Base-by-base conservation (phyloP, 2,329 filamentous ascomycete genomes). In the Microdochium nivale region DNA sequence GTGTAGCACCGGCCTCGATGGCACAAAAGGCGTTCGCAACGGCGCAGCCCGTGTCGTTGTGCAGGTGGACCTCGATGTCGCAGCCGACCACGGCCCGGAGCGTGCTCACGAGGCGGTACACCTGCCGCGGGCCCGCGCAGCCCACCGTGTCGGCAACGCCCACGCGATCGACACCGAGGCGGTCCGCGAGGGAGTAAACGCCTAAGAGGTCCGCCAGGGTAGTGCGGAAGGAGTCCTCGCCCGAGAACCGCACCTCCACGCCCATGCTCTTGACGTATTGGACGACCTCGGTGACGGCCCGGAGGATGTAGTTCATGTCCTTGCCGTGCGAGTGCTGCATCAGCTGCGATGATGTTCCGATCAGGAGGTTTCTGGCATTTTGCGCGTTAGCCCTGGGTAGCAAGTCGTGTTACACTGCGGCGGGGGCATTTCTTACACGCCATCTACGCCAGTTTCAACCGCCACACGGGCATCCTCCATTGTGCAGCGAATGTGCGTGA, bases 81-180 rank as follows among this genome's bases (percentile, higher is more conserved):
- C 88, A 91, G 61, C 40, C 77, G 73, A 73, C 71, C 52, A 73
- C 69, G 40, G 69, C 69, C 47, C 58, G 52, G 44, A 59, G 49
- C 9, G 54, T 59, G 53, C 55, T 55, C 23, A 57, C 53, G 44
- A 61, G 57, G 53, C 95, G 87, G 71, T 94, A 96, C 48, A 96
- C 90, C 74, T 94, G 88, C 65, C 90, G 78, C 50, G 91, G 90
- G 40, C 83, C 83, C 53, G 88, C 88, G 62, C 87, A 90, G 52
- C 88, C 88, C 59, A 96, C 90, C 11, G 90, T 96, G 68, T 96
- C 91, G 49, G 91, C 91, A 67, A 96, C 90, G 73, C 91, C 91
- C 47, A 94, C 89, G 67, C 89, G 79, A 75, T 88, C 81, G 49
- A 94, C 89, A 60, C 88, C 88, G 59, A 89, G 81, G 77, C 90